These are phyloP conservation scores for Euptelea pleiosperma DNA, from an alignment of 164 flowering plant genomes.

Conservation along the genomic window DNA sequence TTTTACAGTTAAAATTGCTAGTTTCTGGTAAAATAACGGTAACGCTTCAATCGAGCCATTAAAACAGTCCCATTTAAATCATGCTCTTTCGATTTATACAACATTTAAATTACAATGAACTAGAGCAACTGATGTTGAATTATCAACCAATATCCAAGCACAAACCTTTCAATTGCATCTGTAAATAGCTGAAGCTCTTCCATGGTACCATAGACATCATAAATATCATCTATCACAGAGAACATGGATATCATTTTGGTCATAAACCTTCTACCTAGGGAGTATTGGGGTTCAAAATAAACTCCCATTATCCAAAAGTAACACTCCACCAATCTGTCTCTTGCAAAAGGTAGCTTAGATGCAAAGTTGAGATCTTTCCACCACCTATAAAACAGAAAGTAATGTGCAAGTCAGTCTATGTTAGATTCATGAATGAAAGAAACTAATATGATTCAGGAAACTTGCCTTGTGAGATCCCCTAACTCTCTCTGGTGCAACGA, in stretches of 20 bases:
- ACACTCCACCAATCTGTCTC: slow-evolving; percentile 39
- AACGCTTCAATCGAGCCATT: no score
- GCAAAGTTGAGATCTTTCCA: slow-evolving; percentile 32
- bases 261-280: slow-evolving; percentile 9
- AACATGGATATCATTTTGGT: slow-evolving; percentile 14
- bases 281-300: slow-evolving; percentile 21
- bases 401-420: no score
- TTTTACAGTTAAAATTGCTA: no score
- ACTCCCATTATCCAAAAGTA: slow-evolving; percentile 37
- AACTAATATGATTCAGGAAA: no score
- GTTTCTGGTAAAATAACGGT: no score
- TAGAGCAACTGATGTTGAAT: background rate
- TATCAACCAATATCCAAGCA: no score
- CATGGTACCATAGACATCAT: slow-evolving; percentile 21
- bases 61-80: no score
- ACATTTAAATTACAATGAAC: no score
- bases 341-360: slow-evolving; percentile 27
- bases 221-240: slow-evolving; percentile 24
- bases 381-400: slow-evolving; percentile 37
- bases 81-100: no score
- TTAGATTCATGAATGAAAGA: no score
- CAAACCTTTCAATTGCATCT: slow-evolving; percentile 28
- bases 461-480: slow-evolving; percentile 13
- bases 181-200: slow-evolving; percentile 27
- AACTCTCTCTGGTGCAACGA: slow-evolving; percentile 24